These are phyloP conservation scores for Solanum virginianum DNA, from an alignment of 257 asterid species.

Conservation along the genomic window DNA sequence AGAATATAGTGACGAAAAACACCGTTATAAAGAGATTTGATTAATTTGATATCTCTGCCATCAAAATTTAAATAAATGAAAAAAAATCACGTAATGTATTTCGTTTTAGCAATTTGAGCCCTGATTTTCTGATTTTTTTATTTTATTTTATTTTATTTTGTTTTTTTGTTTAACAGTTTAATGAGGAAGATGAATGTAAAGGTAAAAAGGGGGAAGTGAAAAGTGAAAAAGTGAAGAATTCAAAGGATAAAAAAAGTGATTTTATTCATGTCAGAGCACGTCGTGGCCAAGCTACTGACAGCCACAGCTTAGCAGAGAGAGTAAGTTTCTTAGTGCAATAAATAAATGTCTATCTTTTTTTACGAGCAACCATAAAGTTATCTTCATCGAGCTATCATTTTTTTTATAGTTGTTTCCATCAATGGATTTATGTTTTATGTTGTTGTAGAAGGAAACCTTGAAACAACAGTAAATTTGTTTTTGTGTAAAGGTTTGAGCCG, in stretches of 20 bases:
- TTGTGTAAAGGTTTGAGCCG: not conserved
- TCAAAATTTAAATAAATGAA: not conserved
- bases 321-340: conserved; percentile 12
- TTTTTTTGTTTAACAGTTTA: conserved; percentile 2
- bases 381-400: not conserved
- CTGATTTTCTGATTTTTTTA: not conserved
- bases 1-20: no score
- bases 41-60: not conserved
- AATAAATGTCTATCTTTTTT: not conserved
- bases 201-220: conserved; percentile 34
- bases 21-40: not conserved
- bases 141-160: no score
- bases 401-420: not conserved
- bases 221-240: conserved; percentile 26
- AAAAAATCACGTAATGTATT: not conserved
- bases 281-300: conserved; percentile 83
- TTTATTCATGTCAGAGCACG: conserved; percentile 66
- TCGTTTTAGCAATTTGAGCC: not conserved
- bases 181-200: conserved; percentile 21
- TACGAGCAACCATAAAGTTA: no score
- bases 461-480: not conserved
- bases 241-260: conserved; percentile 34
- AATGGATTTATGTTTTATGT: not conserved
- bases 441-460: not conserved
- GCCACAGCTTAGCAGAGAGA: conserved; percentile 79